phyloP scores from a whole-genome alignment of 352 stramenopile genomes.

The Phytophthora agathidicida region DNA sequence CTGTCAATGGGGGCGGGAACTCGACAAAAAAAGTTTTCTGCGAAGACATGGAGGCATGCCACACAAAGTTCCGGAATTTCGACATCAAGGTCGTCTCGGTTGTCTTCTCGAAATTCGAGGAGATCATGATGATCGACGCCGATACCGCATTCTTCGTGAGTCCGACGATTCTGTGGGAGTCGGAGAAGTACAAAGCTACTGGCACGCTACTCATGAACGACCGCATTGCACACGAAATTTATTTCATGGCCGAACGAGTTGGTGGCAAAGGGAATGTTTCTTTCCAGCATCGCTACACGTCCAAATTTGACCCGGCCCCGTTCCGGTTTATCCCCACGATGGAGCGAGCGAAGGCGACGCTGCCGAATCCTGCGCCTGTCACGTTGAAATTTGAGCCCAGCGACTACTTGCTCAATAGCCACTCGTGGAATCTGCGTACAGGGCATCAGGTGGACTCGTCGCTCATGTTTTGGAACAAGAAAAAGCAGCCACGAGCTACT shows the following conservation, averaged over 20 bases:
- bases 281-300: constrained; percentile 39
- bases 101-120: constrained; percentile 46
- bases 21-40: constrained; percentile 38
- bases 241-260: constrained; percentile 34
- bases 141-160: constrained; percentile 49
- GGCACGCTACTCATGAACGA: constrained; percentile 61
- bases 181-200: constrained; percentile 28
- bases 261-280: constrained; percentile 19
- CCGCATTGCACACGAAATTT: constrained; percentile 38
- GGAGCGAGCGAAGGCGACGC: constrained; percentile 23
- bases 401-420: constrained; percentile 38
- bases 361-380: constrained; percentile 18
- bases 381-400: constrained; percentile 38
- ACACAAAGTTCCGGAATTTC: constrained; percentile 38
- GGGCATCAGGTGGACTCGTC: constrained; percentile 64
- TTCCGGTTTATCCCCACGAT: constrained; percentile 35
- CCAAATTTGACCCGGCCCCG: constrained; percentile 40
- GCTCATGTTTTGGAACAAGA: constrained; percentile 61
- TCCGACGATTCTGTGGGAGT: constrained; percentile 39
- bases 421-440: constrained; percentile 54
- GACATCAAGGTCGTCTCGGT: constrained; percentile 41
- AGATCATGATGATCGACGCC: constrained; percentile 59
- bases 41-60: constrained; percentile 22
- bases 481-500: constrained; percentile 47
- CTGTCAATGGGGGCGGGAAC: not conserved